These are phyloP conservation scores for Cudoniella acicularis DNA, from an alignment of 495 filamentous ascomycete genomes.

Conservation along the genomic window DNA sequence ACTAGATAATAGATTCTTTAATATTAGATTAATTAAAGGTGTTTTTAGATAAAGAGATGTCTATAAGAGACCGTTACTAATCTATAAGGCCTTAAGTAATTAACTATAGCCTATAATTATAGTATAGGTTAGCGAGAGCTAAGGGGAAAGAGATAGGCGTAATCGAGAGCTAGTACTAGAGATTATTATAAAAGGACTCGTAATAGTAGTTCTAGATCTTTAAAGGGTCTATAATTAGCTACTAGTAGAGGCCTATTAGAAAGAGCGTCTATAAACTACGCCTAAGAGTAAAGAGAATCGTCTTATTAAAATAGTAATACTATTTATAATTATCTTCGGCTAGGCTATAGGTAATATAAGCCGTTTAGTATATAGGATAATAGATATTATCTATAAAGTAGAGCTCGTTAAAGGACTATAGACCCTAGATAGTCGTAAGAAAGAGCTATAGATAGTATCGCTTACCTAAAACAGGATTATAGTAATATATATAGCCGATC, in stretches of 20 bases:
- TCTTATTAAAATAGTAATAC: background rate
- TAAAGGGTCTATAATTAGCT: background rate
- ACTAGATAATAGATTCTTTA: too few relatives aligned
- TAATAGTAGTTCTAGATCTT: background rate
- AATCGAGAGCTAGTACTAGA: background rate
- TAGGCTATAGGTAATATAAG: background rate
- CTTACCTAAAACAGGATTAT: background rate
- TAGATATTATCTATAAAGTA: background rate
- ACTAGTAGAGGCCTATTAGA: background rate
- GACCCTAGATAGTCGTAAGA: background rate
- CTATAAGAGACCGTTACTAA: too few relatives aligned
- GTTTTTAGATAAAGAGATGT: too few relatives aligned
- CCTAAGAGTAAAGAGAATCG: background rate
- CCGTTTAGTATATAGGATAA: background rate
- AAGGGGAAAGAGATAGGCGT: too few relatives aligned
- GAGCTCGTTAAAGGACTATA: background rate
- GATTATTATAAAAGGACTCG: background rate
- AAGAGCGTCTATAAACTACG: background rate
- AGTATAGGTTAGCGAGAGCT: too few relatives aligned
- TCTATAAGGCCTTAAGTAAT: too few relatives aligned
- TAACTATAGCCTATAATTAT: too few relatives aligned
- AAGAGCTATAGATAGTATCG: background rate
- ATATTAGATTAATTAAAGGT: too few relatives aligned
- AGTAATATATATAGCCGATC: background rate
- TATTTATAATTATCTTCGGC: background rate